Base-by-base conservation (phyloP, 306 rosid species). In the Casuarina glauca region DNA sequence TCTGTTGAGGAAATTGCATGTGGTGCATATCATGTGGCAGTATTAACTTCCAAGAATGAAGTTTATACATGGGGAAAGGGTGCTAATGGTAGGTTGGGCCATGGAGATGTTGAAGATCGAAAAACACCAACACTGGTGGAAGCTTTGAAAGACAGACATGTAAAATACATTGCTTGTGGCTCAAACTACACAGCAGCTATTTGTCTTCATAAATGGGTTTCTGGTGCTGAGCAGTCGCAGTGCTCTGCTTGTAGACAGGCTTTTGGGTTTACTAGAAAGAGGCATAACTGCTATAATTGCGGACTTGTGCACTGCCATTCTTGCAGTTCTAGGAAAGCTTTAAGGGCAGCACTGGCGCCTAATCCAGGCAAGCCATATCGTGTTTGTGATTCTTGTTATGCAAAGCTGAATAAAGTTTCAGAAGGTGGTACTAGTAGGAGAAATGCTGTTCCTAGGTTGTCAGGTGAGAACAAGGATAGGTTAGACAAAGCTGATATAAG, bases 1-100 rank as follows among this genome's bases (percentile, higher is more conserved):
- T 79, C 82, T 5, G 71, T 90, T 82, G 94, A 93, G 75, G 99
- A 95, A 79, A 87, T 96, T 80, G 91, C 98, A 8, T 93, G 98
- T 84, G 99, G 99, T 85, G 94, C 98, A 20, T 96, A 96, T 90
- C 98, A 96, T 83, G 93, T 96, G 53, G 96, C 95, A 48, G 91
- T 90, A 55, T 85, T 96, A 75, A 96, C 97, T 45, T 87, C 96
- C 54, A 82, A 85, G 86, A 93, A 96, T 93, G 99, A 96, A 88
- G 97, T 96, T 86, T 96, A 83, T 84, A 96, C 99, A 3, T 96
- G 99, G 99, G 99, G 99, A 68, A 96, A 96, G 87, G 99, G 99
- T 77, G 97, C 97, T 74, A 96, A 93, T 85, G 99, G 99, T 80
- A 91, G 99, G 85, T 85, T 96, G 85, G 99, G 99, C 78, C 99